Evolutionary conservation across 73 alveolate species (phyloP), one percentile per base, ranked within the genome.

Genomic region (Paramecium sexaurelia): DNA sequence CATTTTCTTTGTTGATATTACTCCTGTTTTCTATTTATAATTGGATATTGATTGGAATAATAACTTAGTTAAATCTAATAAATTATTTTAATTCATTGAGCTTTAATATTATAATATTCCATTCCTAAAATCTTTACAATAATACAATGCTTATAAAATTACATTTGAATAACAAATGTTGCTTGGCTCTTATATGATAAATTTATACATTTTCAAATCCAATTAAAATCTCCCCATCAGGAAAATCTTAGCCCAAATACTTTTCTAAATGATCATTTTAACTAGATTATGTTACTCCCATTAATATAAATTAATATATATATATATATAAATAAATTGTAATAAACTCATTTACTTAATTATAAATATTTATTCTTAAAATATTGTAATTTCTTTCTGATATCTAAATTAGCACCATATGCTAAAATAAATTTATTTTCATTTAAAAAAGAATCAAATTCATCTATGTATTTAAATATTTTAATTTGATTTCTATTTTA

Each of bases 131-230:
- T 56, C 82, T 82, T 69, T 82, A n/a, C 89, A 66, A 69, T 88
- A 68, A 55, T 68, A 88, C 29, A 88, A 47, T 68, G 94, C 90
- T 69, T 88, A 45, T 22, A 88, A 36, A 10, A 88, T 88, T 17
- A 56, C 56, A 39, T 88, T 88, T 3, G 94, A 88, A 69, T 88
- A 88, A 82, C 94, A 88, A 15, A 69, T 88, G 40, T 88, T 88
- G 67, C 61, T 57, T 26, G 51, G 66, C 94, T 88, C 55, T 19
- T 69, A 37, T 55, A 55, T 39, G 61, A 32, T 61, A 27, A 66
- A 32, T 22, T 41, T 61, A 36, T 88, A 88, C 94, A 88, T 88
- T 88, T 26, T 67, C 89, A 55, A 88, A 88, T 61, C 94, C 94
- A 24, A 88, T 43, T 75, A 88, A 88, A 55, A 56, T 66, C 35